Evolutionary conservation across 2,329 filamentous ascomycete species (phyloP), one percentile per base, ranked within the genome.

Genomic region (Fusarium tuaranense): DNA sequence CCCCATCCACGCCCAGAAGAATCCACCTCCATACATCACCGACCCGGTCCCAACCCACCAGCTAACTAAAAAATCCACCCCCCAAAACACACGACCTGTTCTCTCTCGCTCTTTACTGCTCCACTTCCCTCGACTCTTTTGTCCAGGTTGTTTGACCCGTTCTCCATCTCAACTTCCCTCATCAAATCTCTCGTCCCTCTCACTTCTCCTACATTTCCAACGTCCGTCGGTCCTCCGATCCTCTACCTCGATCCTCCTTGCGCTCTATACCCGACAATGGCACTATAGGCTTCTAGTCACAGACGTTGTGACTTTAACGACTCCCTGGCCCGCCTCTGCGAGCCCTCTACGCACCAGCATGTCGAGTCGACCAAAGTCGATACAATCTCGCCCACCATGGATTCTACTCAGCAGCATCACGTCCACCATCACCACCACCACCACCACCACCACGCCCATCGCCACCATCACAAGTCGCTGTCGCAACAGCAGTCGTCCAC

Each of bases 401-500:
- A 80, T 70, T 62, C 78, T 68, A 74, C 78, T 65, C 77, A 80
- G 48, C 76, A 80, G 48, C 76, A 77, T 18, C 67, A 74, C 34
- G 67, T 73, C n/a, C 72, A 76, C 39, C 73, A 74, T 32, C 68
- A 75, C 18, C 73, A 74, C 30, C 72, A 75, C 14, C 73, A 75
- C 14, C 73, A 77, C 51, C 69, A 71, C 66, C 74, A 72, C 57
- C 72, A 73, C 48, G 64, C 73, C 51, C 74, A 75, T 65, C 76
- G 64, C n/a, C 73, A 74, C 48, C 77, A 79, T 36, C 76, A 79
- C 68, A 79, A 79, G 41, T 79, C 77, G 66, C 71, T 79, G 30
- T 80, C 78, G 65, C 78, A 79, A 70, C 78, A 79, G 65, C 78
- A 79, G 68, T 77, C 78, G 70, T 76, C 76, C 69, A 63, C 78